Percentiles rank a stretch among this genome's conserved stretches.
These are phyloP conservation scores for Bryoerythrophyllum caledonicum DNA, from an alignment of 225 moss, liverwort and hornwort genomes.

Conservation along the genomic window DNA sequence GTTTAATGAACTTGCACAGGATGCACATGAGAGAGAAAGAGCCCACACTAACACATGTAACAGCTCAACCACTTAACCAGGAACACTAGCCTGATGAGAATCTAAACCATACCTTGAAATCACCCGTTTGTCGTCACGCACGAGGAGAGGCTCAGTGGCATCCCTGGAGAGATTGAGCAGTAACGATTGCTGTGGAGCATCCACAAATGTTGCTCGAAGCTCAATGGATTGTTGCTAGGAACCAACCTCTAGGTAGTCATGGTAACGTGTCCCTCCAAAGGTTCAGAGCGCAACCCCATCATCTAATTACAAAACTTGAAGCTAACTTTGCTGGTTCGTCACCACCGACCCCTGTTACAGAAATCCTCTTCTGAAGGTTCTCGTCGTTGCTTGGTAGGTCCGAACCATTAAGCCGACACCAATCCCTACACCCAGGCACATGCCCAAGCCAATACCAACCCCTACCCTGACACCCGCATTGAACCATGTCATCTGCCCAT, in stretches of 20 bases:
- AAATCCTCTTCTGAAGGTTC: conserved; percentile 58
- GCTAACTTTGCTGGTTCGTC: conserved; percentile 23
- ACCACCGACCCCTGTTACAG: conserved; percentile 29
- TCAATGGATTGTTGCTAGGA: conserved; percentile 22
- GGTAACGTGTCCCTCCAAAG: conserved; percentile 11
- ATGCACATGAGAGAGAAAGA: conserved; percentile 30
- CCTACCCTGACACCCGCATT: conserved; percentile 65
- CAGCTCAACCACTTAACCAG: conserved; percentile 19
- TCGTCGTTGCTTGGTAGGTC: conserved; percentile 63
- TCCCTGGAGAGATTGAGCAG: too few species aligned
- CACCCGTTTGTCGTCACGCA: conserved; percentile 15
- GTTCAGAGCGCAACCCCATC: conserved; percentile 10
- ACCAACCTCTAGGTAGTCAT: conserved; percentile 16
- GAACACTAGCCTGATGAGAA: conserved; percentile 16
- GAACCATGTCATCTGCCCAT: conserved; percentile 63
- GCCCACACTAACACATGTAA: conserved; percentile 21
- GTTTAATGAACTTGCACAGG: conserved; percentile 19
- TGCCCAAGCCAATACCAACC: conserved; percentile 60
- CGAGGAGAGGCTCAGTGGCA: conserved; percentile 18
- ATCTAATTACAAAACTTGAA: conserved; percentile 56
- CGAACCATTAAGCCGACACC: conserved; percentile 62
- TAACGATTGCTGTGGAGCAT: conserved; percentile 9
- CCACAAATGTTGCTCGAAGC: conserved; percentile 23
- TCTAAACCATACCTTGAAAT: conserved; percentile 34
- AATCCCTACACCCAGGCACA: conserved; percentile 66